phyloP scores from a whole-genome alignment of 139 green algal species.

The Limnomonas spitsbergensis region DNA sequence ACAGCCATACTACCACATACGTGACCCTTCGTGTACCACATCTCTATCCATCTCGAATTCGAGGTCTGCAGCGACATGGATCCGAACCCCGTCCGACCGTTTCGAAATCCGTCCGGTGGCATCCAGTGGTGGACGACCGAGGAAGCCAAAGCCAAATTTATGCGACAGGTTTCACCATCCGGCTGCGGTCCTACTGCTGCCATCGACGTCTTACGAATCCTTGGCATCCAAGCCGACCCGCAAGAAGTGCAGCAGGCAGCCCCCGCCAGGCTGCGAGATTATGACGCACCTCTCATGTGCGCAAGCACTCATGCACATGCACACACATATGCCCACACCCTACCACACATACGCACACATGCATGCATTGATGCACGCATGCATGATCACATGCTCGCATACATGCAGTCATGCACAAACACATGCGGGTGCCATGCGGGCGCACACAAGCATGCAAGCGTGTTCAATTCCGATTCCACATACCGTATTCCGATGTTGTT shows the following conservation, averaged over 20 bases:
- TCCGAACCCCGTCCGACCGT: too few species aligned
- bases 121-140: conserved; percentile 5
- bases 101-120: too few species aligned
- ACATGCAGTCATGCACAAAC: too few species aligned
- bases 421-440: too few species aligned
- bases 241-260: background rate
- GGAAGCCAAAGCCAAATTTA: background rate
- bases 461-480: too few species aligned
- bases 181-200: conserved; percentile 1
- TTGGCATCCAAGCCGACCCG: background rate
- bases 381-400: background rate
- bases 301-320: background rate
- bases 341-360: background rate
- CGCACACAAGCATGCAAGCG: too few species aligned
- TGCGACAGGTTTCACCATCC: background rate
- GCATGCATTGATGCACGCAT: background rate
- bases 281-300: background rate
- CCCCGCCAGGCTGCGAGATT: background rate
- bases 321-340: background rate
- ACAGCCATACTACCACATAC: too few species aligned
- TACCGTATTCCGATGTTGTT: too few species aligned
- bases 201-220: background rate
- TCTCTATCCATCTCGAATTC: too few species aligned
- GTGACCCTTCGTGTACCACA: too few species aligned
- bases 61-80: too few species aligned